Base-by-base conservation (phyloP, 225 moss, liverwort and hornwort genomes). In the Asterella californica region DNA sequence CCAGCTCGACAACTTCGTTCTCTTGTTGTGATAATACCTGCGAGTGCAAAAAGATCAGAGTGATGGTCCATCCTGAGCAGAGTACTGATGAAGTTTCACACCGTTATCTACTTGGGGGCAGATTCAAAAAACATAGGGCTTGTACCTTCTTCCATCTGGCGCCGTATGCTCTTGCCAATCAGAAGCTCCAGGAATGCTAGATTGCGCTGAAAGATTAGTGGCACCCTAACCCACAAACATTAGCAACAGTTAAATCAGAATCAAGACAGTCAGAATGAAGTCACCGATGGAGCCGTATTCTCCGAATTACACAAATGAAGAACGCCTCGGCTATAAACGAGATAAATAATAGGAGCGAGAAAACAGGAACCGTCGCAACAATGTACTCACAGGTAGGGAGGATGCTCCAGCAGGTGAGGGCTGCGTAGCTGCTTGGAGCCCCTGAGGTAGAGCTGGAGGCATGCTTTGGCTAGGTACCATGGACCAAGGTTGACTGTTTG, bases 121-220 rank as follows among this genome's bases (percentile, higher is more conserved):
- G 24, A 24, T 47, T 10, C 27, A 71, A 27, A 17, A 36, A 67
- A 18, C 2, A 0, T 52, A 61, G 36, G 47, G 47, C 12, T 9
- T 47, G 52, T 80, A 99, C 97, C 97, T 91, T 86, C 93, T 92
- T 21, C 95, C 91, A 77, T 99, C 95, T 55, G 99, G 93, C 34
- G 99, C 99, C 63, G 89, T 85, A 81, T 99, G 99, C 82, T 95
- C 99, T 85, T 95, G 99, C 99, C 99, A 99, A 85, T 99, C 87
- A 29, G 87, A 88, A 5, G 83, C 82, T 70, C 87, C 99, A 74
- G 94, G 90, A 29, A 92, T 81, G 71, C 89, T 89, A 30, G 88
- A 74, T 49, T 83, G 29, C 76, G 88, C 77, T 65, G 76, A 86
- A 55, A 88, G 80, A 82, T 46, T 78, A 76, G 90, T 63, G 63